Evolutionary conservation across 192 early-diverging fungal species (phyloP).

Genomic region (Endogone sp.): DNA sequence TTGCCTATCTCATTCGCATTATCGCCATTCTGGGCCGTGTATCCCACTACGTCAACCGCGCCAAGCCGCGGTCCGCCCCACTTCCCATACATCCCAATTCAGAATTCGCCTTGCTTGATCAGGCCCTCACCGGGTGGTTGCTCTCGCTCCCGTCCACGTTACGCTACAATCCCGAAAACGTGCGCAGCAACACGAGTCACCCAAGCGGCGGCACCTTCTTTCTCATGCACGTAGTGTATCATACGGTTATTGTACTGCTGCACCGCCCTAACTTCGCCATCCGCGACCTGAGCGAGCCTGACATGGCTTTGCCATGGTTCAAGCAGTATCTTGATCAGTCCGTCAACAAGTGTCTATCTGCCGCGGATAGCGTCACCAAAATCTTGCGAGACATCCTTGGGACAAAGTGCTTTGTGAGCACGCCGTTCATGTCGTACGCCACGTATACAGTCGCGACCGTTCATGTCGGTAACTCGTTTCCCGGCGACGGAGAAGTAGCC

Average conservation of each 20-base stretch:
- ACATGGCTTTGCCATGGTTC: conserved; percentile 13
- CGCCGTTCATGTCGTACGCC: conserved; percentile 43
- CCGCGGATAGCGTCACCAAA: conserved; percentile 36
- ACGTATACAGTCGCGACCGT: conserved; percentile 49
- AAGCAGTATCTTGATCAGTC: conserved; percentile 36
- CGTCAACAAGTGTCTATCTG: conserved; percentile 27
- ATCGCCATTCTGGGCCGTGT: conserved; percentile 39
- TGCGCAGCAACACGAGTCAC: conserved; percentile 19
- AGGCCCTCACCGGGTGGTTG: conserved; percentile 31
- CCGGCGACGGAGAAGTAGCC: conserved; percentile 25
- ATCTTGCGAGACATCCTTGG: conserved; percentile 30
- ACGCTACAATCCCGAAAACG: conserved; percentile 34
- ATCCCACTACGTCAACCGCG: conserved; percentile 39
- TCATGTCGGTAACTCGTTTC: conserved; percentile 44
- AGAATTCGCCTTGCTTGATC: conserved; percentile 38
- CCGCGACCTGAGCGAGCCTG: conserved; percentile 17
- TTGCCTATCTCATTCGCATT: conserved; percentile 36
- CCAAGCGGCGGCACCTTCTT: conserved; percentile 26
- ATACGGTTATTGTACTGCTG: conserved; percentile 40
- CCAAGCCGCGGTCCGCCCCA: conserved; percentile 21
- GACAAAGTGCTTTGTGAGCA: conserved; percentile 22
- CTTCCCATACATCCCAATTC: conserved; percentile 40
- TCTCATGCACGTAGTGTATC: conserved; percentile 41
- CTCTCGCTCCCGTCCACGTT: conserved; percentile 24
- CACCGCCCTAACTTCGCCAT: conserved; percentile 41